phyloP scores from a whole-genome alignment of 2,329 filamentous ascomycete genomes.

The Trichoderma semiorbis region DNA sequence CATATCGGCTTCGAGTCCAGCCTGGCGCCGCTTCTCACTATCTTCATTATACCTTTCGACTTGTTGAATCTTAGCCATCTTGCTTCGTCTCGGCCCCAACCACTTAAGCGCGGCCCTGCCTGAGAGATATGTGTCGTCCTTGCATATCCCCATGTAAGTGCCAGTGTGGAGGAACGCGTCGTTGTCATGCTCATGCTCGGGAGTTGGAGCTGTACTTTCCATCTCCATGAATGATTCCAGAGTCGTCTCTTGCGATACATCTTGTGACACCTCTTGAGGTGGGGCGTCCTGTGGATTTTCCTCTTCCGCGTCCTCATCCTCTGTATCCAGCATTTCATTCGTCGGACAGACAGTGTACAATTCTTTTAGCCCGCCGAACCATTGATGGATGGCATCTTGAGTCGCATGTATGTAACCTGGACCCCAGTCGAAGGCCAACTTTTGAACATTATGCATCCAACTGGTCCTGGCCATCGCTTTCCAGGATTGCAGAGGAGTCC shows the following conservation, averaged over 20 bases:
- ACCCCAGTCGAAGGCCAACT: background rate
- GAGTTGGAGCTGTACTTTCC: background rate
- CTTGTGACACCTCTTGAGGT: background rate
- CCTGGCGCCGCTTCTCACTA: background rate
- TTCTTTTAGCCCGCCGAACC: background rate
- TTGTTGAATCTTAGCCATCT: background rate
- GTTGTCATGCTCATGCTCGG: background rate
- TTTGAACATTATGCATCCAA: background rate
- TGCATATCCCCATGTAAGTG: background rate
- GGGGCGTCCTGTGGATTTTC: background rate
- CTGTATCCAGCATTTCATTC: background rate
- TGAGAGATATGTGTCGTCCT: background rate
- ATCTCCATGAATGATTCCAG: background rate
- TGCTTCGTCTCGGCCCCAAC: background rate
- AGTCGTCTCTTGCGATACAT: background rate
- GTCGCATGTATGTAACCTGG: background rate
- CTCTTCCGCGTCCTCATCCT: background rate
- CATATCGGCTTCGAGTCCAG: background rate
- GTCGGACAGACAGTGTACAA: background rate
- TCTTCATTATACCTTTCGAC: no score
- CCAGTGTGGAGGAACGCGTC: background rate
- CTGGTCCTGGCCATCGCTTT: background rate
- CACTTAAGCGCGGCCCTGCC: background rate
- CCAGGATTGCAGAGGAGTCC: no score
- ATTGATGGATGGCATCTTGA: background rate